phyloP scores from a whole-genome alignment of 2,329 filamentous ascomycete genomes.

The Plectosphaerella sp. region DNA sequence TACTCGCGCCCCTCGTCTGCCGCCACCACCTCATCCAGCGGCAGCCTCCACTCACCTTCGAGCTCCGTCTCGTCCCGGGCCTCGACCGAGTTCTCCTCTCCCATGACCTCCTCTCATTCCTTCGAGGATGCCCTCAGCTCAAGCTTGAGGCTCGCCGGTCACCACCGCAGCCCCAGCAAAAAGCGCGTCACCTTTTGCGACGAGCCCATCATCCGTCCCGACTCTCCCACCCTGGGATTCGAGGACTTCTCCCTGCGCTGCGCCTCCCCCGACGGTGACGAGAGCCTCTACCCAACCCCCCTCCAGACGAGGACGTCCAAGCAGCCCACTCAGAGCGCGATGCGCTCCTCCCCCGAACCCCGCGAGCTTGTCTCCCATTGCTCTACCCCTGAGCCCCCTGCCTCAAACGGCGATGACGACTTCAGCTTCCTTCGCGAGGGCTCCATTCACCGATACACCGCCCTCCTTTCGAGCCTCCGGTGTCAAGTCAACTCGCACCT shows the following conservation, averaged over 20 bases:
- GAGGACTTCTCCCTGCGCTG: conserved; percentile 31
- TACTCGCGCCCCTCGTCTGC: conserved; percentile 33
- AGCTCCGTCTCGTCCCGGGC: conserved; percentile 34
- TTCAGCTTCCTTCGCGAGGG: conserved; percentile 35
- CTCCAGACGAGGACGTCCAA: not conserved
- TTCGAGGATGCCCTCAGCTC: conserved; percentile 21
- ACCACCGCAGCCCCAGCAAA: conserved; percentile 21
- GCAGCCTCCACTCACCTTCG: conserved; percentile 40
- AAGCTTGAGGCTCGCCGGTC: not conserved
- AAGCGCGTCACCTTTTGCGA: conserved; percentile 35
- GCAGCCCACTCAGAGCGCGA: not conserved
- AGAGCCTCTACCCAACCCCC: not conserved
- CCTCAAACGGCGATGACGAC: conserved; percentile 5
- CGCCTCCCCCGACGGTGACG: conserved; percentile 12
- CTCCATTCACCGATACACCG: conserved; percentile 44
- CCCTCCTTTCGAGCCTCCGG: conserved; percentile 41
- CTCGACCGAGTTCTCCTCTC: conserved; percentile 41
- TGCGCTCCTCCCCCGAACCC: conserved; percentile 9
- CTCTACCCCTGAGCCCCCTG: conserved; percentile 10
- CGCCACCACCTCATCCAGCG: conserved; percentile 18
- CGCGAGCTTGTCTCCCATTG: conserved; percentile 4
- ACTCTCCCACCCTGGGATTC: conserved; percentile 56
- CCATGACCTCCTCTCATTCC: conserved; percentile 38
- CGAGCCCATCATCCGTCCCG: conserved; percentile 49
- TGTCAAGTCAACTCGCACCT: conserved; percentile 45